Evolutionary conservation across 352 stramenopile species (phyloP), one percentile per base, ranked within the genome.

Genomic region (Globisporangium iwayamae): DNA sequence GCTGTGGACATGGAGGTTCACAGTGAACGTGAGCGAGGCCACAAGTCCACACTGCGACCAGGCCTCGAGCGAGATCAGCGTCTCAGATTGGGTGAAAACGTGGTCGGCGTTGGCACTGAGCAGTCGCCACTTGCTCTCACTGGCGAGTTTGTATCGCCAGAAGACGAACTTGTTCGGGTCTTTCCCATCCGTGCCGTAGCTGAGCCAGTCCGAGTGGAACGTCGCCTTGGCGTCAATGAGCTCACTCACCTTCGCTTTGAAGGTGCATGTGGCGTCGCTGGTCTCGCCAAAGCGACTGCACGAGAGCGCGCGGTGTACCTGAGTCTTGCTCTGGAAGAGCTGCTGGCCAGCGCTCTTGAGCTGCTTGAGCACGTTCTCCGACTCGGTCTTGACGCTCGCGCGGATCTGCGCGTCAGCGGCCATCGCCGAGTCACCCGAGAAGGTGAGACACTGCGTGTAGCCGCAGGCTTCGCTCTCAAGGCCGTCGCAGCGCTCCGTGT

Each of bases 21-120:
- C 73, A 47, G 68, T 66, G 62, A 79, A 79, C 38, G 51, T 32
- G 22, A 74, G 73, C 39, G 69, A 51, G 18, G 60, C 46, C 13
- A 72, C 71, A 30, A 71, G 45, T 0, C 75, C 75, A 34, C 75
- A 84, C 28, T 71, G 61, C 30, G 75, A 76, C 71, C 75, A 84
- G 2, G 71, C 73, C 64, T 84, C 75, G 50, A 83, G 32, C 25
- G 22, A 39, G 6, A 64, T 46, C 25, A 30, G 38, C 20, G 60
- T 45, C 46, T 69, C 52, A 2, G 64, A 51, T 13, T 48, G 50
- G 13, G 55, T 14, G 34, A 72, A 74, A 13, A 46, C 22, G 28
- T 72, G 46, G 11, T 57, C 45, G 22, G 55, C 39, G 39, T 58
- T 41, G 14, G 30, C 47, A n/a, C 60, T 39, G 13, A 60, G 41